phyloP scores from a whole-genome alignment of 1,284 basidiomycete genomes.

The Rhodotorula sp. region DNA sequence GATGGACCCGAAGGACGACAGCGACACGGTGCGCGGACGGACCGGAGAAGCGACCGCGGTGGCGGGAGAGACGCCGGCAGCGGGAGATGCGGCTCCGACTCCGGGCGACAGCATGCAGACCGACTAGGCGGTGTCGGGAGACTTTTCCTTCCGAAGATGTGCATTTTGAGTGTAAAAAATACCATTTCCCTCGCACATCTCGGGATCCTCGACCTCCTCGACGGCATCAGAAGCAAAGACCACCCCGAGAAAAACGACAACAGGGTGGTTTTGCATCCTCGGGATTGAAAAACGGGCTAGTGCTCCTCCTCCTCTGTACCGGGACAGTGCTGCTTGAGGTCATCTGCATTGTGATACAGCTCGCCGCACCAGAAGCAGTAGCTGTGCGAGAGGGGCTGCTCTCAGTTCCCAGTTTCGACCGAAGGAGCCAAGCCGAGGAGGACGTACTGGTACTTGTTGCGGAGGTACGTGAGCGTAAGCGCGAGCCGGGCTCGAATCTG shows the following conservation, averaged over 20 bases:
- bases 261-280: too few species aligned
- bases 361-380: slow-evolving; percentile 89
- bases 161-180: neutral
- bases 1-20: slow-evolving; percentile 38
- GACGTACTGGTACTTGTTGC: slow-evolving; percentile 53
- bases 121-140: neutral
- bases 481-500: slow-evolving; percentile 69
- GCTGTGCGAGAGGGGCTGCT: slow-evolving; percentile 50
- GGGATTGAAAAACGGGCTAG: neutral
- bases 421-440: neutral
- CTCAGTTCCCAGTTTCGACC: too few species aligned
- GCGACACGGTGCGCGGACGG: neutral
- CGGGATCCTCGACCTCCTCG: too few species aligned
- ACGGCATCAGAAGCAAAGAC: too few species aligned
- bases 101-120: slow-evolving; percentile 26
- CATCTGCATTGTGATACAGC: slow-evolving; percentile 63
- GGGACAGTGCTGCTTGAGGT: slow-evolving; percentile 68
- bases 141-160: neutral
- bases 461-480: slow-evolving; percentile 69
- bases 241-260: too few species aligned
- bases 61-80: neutral
- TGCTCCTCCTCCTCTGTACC: slow-evolving; percentile 74
- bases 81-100: neutral
- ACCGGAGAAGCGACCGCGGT: slow-evolving; percentile 10
- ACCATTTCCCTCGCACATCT: too few species aligned